Percentiles rank a stretch among this genome's conserved stretches.
These are phyloP conservation scores for Evansstolkia leycettana DNA, from an alignment of 495 filamentous ascomycete genomes.

Conservation along the genomic window DNA sequence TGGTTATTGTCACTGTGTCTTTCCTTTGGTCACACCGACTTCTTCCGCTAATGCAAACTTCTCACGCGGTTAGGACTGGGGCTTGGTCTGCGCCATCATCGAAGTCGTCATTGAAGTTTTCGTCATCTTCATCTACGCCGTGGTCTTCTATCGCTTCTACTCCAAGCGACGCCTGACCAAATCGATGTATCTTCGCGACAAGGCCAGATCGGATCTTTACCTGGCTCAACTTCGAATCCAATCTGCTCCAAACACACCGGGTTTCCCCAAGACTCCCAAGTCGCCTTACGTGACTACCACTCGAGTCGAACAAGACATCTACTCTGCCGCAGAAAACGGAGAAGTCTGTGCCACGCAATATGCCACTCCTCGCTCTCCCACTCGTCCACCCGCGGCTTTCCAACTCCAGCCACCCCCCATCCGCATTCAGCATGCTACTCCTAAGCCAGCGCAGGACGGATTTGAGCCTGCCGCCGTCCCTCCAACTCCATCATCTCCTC, in stretches of 20 bases:
- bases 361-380: slow-evolving; percentile 36
- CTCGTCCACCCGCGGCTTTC: slow-evolving; percentile 47
- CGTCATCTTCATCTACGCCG: slow-evolving; percentile 80
- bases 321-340: slow-evolving; percentile 47
- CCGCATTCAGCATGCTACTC: slow-evolving; percentile 63
- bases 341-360: slow-evolving; percentile 29
- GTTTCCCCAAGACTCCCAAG: slow-evolving; percentile 50
- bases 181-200: slow-evolving; percentile 91
- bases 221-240: slow-evolving; percentile 87
- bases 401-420: slow-evolving; percentile 73
- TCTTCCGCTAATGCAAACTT: slow-evolving; percentile 10
- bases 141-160: slow-evolving; percentile 94
- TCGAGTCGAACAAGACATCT: slow-evolving; percentile 27
- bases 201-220: slow-evolving; percentile 85
- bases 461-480: slow-evolving; percentile 36
- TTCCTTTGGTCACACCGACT: neutral
- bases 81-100: slow-evolving; percentile 91
- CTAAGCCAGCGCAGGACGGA: slow-evolving; percentile 46
- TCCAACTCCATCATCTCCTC: slow-evolving; percentile 12
- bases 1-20: no score
- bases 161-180: slow-evolving; percentile 89
- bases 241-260: slow-evolving; percentile 89
- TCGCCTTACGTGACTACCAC: slow-evolving; percentile 25
- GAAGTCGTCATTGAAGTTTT: slow-evolving; percentile 89
- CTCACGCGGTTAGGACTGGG: slow-evolving; percentile 67